Conservation (phyloP, 2,329 filamentous ascomycete species). For the Pestalotiopsis sp. region DNA sequence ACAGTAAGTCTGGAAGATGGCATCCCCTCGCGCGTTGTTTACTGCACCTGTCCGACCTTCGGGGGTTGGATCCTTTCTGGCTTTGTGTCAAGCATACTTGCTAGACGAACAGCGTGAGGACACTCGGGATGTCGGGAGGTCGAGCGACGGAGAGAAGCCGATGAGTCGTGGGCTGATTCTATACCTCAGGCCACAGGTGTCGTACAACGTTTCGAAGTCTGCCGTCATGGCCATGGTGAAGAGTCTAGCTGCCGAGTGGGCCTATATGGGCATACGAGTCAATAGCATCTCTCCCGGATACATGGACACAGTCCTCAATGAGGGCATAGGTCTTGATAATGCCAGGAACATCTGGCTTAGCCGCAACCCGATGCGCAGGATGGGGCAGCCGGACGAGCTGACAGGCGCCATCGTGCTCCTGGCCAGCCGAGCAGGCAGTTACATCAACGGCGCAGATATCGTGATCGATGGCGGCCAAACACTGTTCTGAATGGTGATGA, state of each 20-base stretch:
- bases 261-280: conserved; percentile 68
- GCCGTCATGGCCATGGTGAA: conserved; percentile 65
- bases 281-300: conserved; percentile 76
- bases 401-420: conserved; percentile 65
- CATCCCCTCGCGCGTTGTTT: neutral
- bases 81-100: neutral
- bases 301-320: conserved; percentile 77
- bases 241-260: conserved; percentile 75
- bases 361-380: conserved; percentile 60
- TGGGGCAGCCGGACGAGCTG: conserved; percentile 66
- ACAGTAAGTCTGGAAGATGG: conserved; percentile 39
- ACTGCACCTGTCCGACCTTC: neutral
- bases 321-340: conserved; percentile 59
- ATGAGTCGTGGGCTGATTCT: neutral
- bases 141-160: neutral
- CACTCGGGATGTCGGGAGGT: neutral
- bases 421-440: conserved; percentile 63
- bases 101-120: neutral
- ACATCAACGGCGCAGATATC: conserved; percentile 69
- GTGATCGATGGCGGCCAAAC: conserved; percentile 63
- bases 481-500: conserved; percentile 21
- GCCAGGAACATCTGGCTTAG: conserved; percentile 57
- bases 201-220: conserved; percentile 75
- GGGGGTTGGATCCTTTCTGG: neutral
- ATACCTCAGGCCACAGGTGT: conserved; percentile 56